Base-by-base conservation (phyloP, 1,139 yeast species). In the Yamadazyma epiphylla region DNA sequence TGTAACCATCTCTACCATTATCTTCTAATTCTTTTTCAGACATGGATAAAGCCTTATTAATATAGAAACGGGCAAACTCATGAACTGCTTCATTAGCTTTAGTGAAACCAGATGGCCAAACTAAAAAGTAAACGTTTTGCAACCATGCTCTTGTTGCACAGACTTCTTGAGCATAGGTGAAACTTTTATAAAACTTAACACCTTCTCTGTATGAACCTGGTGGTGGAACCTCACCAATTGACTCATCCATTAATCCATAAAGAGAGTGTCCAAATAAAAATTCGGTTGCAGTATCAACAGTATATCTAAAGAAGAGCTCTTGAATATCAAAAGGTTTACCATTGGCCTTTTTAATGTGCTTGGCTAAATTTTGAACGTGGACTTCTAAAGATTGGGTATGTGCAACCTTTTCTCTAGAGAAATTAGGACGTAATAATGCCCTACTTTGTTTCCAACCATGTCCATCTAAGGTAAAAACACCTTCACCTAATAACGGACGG, bases 371-470 rank as follows among this genome's bases (percentile, higher is more conserved):
- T 39, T 61, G 61, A 11, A 68, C 43, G 41, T 71, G 77, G 6
- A 50, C 54, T 39, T 70, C 75, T 41, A 73, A 56, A 5, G 62
- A 41, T 31, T 58, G 56, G 21, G 73, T 60, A 39, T 70, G 77
- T 7, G 71, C 63, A 26, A 74, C 63, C 43, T 71, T 74, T 41
- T 71, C 77, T 30, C 74, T 56, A 12, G 71, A 55, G 46, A 74
- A 74, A 47, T 72, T 77, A 0, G 80, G 80, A 33, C 79, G 58
- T 42, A 74, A 60, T 64, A 74, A 52, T 3, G 74, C 67, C 31
- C 80, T 56, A 22, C 74, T 61, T 42, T 72, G 77, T 42, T 70
- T 68, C 80, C 80, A 74, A 3, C 71, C 74, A 20, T 55, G 64
- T 11, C 77, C 77, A 34, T 70, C 74, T 25, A 70, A 58, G 2